Conservation (phyloP, 768 basidiomycete species). For the Boletellus sp. region DNA sequence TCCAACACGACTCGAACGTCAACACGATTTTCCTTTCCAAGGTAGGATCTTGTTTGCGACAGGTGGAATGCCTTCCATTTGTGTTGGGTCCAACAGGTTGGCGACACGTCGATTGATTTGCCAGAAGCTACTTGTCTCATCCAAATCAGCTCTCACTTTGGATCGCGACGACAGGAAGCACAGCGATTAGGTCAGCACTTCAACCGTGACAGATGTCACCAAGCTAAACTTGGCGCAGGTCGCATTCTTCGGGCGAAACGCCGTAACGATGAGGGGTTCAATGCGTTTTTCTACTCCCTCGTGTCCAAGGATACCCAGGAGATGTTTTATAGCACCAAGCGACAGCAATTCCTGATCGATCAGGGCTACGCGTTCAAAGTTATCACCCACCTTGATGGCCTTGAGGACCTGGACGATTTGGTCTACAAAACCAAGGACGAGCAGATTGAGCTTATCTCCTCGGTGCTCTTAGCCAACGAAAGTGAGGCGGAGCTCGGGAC, state of each 20-base stretch:
- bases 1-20: constrained; percentile 92
- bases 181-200: constrained; percentile 76
- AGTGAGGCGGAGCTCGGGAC: constrained; percentile 83
- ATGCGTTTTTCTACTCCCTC: constrained; percentile 98
- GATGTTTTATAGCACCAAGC: constrained; percentile 99
- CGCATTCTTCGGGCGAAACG: constrained; percentile 96
- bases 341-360: constrained; percentile 97
- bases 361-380: constrained; percentile 99
- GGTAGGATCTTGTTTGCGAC: constrained; percentile 39
- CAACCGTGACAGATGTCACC: constrained; percentile 14
- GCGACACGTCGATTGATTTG: constrained; percentile 97
- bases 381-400: constrained; percentile 94
- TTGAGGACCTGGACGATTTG: constrained; percentile 79
- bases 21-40: constrained; percentile 99
- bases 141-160: constrained; percentile 99
- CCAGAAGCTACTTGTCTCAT: constrained; percentile 99
- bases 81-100: constrained; percentile 55
- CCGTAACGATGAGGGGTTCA: constrained; percentile 98
- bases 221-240: constrained; percentile 42
- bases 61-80: constrained; percentile 12
- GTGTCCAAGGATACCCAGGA: constrained; percentile 99
- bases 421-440: constrained; percentile 90
- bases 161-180: constrained; percentile 95
- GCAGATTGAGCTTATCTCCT: constrained; percentile 94
- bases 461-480: constrained; percentile 88